Evolutionary conservation across 345 rosid species (phyloP).

Genomic region (Syzygium jambos): DNA sequence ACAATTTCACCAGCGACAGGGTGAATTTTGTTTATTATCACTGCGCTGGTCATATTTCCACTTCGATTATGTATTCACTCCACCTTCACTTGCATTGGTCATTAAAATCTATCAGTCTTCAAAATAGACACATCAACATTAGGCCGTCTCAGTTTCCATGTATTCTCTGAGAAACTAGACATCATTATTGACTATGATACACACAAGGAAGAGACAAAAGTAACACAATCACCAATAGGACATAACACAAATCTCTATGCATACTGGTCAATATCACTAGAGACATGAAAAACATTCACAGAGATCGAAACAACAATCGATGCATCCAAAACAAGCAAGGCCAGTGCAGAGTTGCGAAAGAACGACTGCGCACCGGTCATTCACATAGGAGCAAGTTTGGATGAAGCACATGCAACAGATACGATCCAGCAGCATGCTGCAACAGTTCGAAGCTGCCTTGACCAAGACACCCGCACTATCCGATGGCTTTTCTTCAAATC

Average conservation of each 20-base stretch:
- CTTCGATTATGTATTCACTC: not conserved
- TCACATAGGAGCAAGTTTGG: constrained; percentile 41
- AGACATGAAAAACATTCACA: not conserved
- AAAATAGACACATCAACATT: not conserved
- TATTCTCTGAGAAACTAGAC: not conserved
- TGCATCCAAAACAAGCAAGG: constrained; percentile 63
- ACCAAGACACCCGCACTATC: constrained; percentile 52
- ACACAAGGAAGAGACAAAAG: not conserved
- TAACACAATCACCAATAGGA: not conserved
- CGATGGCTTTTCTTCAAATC: constrained; percentile 44
- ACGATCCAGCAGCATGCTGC: constrained; percentile 26
- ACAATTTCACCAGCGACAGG: not conserved
- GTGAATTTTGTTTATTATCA: not conserved
- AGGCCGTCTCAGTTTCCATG: not conserved
- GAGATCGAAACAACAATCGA: constrained; percentile 50
- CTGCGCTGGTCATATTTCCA: not conserved
- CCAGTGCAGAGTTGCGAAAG: constrained; percentile 60
- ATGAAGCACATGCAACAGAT: constrained; percentile 86
- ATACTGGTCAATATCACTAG: not conserved
- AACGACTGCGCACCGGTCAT: constrained; percentile 50
- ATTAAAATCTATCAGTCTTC: not conserved
- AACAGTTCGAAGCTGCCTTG: constrained; percentile 54
- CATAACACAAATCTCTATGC: not conserved
- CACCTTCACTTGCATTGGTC: not conserved
- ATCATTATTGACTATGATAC: not conserved